A percentile compares a stretch with the other conserved stretches of the same genome.
Conservation (phyloP, 768 basidiomycete genomes). For the Exsudoporus frostii region DNA sequence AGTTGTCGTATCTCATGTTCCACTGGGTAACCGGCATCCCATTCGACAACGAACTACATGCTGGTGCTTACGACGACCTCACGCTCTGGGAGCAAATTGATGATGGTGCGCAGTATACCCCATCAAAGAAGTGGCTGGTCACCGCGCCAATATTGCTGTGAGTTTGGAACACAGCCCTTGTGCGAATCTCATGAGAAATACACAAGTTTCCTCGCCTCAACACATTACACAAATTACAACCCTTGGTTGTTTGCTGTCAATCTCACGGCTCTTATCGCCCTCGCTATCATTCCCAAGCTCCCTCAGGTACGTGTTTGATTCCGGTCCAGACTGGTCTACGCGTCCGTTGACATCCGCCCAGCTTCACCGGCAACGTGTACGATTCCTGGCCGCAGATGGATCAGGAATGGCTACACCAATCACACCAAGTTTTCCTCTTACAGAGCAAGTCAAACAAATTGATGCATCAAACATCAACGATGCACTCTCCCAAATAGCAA, state of each 20-base stretch:
- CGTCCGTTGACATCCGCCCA: conserved; percentile 31
- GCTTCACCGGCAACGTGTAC: conserved; percentile 81
- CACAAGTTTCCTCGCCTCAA: conserved; percentile 88
- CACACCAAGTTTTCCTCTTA: conserved; percentile 53
- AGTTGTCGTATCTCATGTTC: conserved; percentile 99
- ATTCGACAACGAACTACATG: conserved; percentile 82
- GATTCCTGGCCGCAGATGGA: conserved; percentile 63
- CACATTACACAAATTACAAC: conserved; percentile 97
- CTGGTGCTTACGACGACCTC: conserved; percentile 94
- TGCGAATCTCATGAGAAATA: background rate
- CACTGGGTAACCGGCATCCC: conserved; percentile 98
- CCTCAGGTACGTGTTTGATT: conserved; percentile 62
- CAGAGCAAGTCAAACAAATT: conserved; percentile 36
- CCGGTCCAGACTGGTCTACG: conserved; percentile 3
- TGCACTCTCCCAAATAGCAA: conserved; percentile 41
- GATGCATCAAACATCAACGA: conserved; percentile 43
- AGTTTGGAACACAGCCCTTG: conserved; percentile 29
- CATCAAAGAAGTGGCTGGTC: conserved; percentile 96
- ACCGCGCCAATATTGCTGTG: conserved; percentile 87
- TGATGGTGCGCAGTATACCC: conserved; percentile 97
- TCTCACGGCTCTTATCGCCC: conserved; percentile 66
- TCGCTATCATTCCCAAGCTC: conserved; percentile 93
- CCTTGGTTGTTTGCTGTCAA: conserved; percentile 93
- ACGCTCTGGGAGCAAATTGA: conserved; percentile 99
- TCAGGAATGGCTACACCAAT: conserved; percentile 69